Conservation (phyloP, 2,329 filamentous ascomycete species). For the Sporothrix phasma region DNA sequence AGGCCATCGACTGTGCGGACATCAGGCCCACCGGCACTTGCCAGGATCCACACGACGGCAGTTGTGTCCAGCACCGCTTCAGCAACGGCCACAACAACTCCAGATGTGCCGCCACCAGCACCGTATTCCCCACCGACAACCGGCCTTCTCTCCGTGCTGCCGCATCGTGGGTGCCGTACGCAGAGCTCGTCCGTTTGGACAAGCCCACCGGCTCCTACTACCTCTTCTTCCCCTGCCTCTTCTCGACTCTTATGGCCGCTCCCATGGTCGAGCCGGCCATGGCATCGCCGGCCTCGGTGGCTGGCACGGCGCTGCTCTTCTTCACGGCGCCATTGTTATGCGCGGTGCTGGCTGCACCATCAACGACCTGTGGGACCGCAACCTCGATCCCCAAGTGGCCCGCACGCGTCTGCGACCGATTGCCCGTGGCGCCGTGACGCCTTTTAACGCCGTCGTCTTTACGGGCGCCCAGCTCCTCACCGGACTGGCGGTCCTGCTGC, state of each 20-base stretch:
- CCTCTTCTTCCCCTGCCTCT: constrained; percentile 76
- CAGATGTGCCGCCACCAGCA: constrained; percentile 16
- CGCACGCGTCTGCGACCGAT: constrained; percentile 72
- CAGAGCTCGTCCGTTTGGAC: constrained; percentile 69
- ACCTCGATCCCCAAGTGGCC: constrained; percentile 70
- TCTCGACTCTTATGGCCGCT: constrained; percentile 72
- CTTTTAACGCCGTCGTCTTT: constrained; percentile 60
- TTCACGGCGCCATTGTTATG: constrained; percentile 69
- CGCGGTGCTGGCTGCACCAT: constrained; percentile 80
- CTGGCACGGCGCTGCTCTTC: constrained; percentile 60
- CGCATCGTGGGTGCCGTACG: constrained; percentile 63
- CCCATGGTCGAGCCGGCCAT: constrained; percentile 52
- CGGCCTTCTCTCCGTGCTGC: constrained; percentile 61
- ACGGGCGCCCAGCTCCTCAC: constrained; percentile 64
- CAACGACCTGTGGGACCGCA: constrained; percentile 84
- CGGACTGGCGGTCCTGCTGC: constrained; percentile 63
- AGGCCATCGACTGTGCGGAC: not conserved
- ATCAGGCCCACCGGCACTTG: not conserved
- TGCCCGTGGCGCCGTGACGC: constrained; percentile 65
- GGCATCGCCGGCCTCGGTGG: constrained; percentile 47
- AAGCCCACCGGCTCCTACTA: constrained; percentile 77
- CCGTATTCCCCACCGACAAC: constrained; percentile 58
- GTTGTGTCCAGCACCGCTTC: not conserved
- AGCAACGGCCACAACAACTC: not conserved
- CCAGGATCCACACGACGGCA: constrained; percentile 7